These are phyloP conservation scores for Nyctanthes arbortristis DNA, from an alignment of 257 asterid species.

Conservation along the genomic window DNA sequence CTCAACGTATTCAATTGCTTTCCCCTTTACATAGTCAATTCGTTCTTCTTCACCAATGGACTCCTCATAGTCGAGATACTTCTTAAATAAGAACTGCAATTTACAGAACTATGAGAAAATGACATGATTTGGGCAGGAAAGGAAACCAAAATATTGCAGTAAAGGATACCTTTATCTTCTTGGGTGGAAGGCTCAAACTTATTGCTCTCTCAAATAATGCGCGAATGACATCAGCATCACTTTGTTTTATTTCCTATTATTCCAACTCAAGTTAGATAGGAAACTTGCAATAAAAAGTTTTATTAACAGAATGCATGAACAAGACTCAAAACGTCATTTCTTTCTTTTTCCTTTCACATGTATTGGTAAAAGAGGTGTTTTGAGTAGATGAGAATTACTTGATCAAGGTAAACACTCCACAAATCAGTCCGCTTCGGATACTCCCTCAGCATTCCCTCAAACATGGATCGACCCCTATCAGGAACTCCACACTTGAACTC, in stretches of 20 bases:
- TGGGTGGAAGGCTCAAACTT: constrained; percentile 82
- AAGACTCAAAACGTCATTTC: neutral
- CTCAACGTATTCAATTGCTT: constrained; percentile 82
- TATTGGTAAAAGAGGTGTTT: neutral
- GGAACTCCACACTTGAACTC: constrained; percentile 88
- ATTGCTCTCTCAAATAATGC: constrained; percentile 89
- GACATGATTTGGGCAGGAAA: neutral
- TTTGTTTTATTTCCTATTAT: constrained; percentile 77
- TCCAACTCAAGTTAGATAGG: constrained; percentile 20
- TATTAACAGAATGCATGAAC: too few relatives aligned
- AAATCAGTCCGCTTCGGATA: constrained; percentile 92
- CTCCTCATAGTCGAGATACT: constrained; percentile 79
- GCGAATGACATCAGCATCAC: constrained; percentile 73
- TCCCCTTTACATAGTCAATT: constrained; percentile 59
- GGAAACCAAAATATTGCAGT: neutral
- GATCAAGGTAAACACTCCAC: constrained; percentile 94
- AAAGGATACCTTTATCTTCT: constrained; percentile 71
- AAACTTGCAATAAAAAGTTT: too few relatives aligned
- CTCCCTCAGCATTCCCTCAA: constrained; percentile 81
- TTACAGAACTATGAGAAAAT: constrained; percentile 4
- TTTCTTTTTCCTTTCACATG: neutral
- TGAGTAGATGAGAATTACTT: constrained; percentile 40
- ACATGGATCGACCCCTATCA: constrained; percentile 89
- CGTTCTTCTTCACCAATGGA: constrained; percentile 66
- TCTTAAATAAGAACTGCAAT: constrained; percentile 82